These are phyloP conservation scores for Oenanthe javanica DNA, from an alignment of 140 eudicot genomes.

Conservation along the genomic window DNA sequence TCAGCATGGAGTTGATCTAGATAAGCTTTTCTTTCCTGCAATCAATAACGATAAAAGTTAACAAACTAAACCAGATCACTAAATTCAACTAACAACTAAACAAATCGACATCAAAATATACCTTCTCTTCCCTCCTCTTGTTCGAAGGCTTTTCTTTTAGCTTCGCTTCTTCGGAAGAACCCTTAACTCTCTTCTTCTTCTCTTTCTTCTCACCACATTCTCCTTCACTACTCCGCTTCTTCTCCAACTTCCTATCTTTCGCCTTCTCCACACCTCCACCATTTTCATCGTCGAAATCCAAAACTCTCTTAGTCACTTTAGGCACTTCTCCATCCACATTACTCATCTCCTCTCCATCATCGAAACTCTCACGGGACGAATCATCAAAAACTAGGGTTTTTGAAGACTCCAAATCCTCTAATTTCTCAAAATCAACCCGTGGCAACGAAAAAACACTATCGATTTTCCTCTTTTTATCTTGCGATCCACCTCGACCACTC, in stretches of 20 bases:
- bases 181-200: constrained; percentile 42
- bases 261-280: constrained; percentile 7
- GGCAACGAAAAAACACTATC: not conserved
- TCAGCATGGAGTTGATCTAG: constrained; percentile 77
- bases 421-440: constrained; percentile 24
- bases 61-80: not conserved
- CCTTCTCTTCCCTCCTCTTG: constrained; percentile 64
- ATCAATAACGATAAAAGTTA: constrained; percentile 7
- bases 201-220: constrained; percentile 21
- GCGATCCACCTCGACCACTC: not conserved
- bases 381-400: constrained; percentile 24
- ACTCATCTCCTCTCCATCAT: not conserved
- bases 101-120: not conserved
- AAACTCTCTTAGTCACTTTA: constrained; percentile 32
- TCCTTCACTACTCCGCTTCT: constrained; percentile 29
- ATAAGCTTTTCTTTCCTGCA: constrained; percentile 60
- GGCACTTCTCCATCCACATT: constrained; percentile 19
- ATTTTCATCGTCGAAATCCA: constrained; percentile 38
- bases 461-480: not conserved
- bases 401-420: constrained; percentile 42
- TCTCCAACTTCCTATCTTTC: constrained; percentile 12
- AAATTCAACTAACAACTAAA: not conserved
- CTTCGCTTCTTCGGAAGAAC: constrained; percentile 9
- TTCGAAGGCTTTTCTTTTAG: constrained; percentile 25
- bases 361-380: constrained; percentile 1